Base-by-base conservation (phyloP, 106 monocot species). In the Dioscorea dumetorum region DNA sequence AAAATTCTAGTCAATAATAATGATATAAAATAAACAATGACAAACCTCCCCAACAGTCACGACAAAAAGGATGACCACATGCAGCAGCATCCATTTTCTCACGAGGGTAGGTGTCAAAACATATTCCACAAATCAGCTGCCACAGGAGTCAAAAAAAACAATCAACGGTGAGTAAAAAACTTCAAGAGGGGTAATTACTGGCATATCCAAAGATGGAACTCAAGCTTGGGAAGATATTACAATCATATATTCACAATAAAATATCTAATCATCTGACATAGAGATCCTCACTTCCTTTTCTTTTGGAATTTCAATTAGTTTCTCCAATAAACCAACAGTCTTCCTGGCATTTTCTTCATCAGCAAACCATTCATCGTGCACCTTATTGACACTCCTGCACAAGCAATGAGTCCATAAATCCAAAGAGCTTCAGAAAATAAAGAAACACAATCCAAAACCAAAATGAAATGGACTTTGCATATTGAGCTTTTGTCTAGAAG, bases 51-150 rank as follows among this genome's bases (percentile, higher is more conserved):
- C 91, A 97, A 62, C 91, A 97, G 21, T 84, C 49, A 52, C 58
- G 33, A 59, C 91, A 97, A 77, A 92, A 97, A 66, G 73, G 86
- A 85, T 97, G 97, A 13, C 97, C 84, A 78, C 97, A 97, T 23
- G 86, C 74, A 77, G 91, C 84, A 50, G 92, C 73, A 58, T 64
- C 70, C 84, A 92, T 88, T 58, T 54, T 76, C 62, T 74, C 63
- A 73, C 72, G 67, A 33, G 78, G 82, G 74, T 85, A 92, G 67
- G 31, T 77, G 54, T 97, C 97, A 48, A 97, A 92, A 74, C 97
- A 97, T 58, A 97, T 97, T 69, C 89, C 92, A 81, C 97, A 97
- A 58, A 86, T 82, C 76, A 97, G 74, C 97, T 92, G 88, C 68
- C 58, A 79, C 19, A 67, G 41, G 18, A 53, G 19, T n/a, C 18